A percentile compares a stretch with the other conserved stretches of the same genome.
phyloP scores from a whole-genome alignment of 2,329 filamentous ascomycete genomes.

The Aureobasidium vineae region DNA sequence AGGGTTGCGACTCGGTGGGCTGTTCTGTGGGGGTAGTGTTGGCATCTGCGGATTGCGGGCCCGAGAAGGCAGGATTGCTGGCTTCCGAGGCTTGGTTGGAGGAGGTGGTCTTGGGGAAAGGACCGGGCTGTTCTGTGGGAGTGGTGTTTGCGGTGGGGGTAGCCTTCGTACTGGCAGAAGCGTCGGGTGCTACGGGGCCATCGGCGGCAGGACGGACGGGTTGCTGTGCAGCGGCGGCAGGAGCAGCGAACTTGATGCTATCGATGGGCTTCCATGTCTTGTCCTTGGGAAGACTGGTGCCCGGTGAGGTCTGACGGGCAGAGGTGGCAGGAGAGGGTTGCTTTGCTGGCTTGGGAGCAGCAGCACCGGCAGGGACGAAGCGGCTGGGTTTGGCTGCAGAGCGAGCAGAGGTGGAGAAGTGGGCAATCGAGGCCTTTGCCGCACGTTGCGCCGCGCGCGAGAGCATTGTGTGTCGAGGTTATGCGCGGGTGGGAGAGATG shows the following conservation, averaged over 20 bases:
- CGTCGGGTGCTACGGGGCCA: conserved; percentile 31
- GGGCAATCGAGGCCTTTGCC: conserved; percentile 29
- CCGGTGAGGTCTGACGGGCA: conserved; percentile 38
- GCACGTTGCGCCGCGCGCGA: conserved; percentile 36
- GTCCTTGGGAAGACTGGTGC: conserved; percentile 38
- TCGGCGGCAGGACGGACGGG: conserved; percentile 39
- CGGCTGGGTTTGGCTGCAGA: neutral
- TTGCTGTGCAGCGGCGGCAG: conserved; percentile 30
- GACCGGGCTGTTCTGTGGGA: conserved; percentile 33
- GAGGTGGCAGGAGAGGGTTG: conserved; percentile 29
- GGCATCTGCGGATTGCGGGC: conserved; percentile 37
- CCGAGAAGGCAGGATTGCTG: conserved; percentile 42
- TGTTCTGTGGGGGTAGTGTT: conserved; percentile 39
- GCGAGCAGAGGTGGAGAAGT: conserved; percentile 29
- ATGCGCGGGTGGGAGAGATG: neutral
- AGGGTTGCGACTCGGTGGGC: conserved; percentile 39
- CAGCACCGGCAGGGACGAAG: conserved; percentile 28
- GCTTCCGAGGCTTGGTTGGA: conserved; percentile 25
- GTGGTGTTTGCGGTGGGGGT: conserved; percentile 35
- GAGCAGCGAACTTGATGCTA: conserved; percentile 41
- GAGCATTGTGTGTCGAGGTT: conserved; percentile 33
- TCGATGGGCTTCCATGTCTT: conserved; percentile 45
- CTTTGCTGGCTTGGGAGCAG: conserved; percentile 24
- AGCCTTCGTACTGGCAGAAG: conserved; percentile 38
- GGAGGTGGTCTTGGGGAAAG: conserved; percentile 4